phyloP scores from a whole-genome alignment of 768 basidiomycete genomes.

The Serendipita sp. region DNA sequence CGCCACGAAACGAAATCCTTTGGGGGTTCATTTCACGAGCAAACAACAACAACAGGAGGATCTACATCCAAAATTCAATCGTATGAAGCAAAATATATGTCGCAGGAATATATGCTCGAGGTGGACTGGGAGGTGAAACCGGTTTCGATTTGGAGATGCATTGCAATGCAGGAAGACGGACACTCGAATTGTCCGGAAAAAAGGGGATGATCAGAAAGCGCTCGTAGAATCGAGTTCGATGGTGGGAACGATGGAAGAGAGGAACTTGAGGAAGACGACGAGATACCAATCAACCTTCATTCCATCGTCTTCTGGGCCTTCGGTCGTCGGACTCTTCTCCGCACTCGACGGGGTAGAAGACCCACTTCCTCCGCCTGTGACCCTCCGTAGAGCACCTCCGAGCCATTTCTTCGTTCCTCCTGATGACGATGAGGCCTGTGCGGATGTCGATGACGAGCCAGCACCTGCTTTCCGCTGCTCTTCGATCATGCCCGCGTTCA shows the following conservation, averaged over 20 bases:
- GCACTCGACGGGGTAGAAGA: slow-evolving; percentile 27
- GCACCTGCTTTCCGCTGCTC: slow-evolving; percentile 62
- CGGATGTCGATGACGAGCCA: slow-evolving; percentile 17
- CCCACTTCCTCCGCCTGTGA: slow-evolving; percentile 33
- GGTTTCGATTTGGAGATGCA: not conserved
- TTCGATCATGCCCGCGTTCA: slow-evolving; percentile 79
- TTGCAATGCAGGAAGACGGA: not conserved
- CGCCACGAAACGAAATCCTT: too few relatives aligned
- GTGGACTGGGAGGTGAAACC: not conserved
- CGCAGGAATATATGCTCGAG: not conserved
- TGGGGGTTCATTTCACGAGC: not conserved
- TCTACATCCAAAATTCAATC: not conserved
- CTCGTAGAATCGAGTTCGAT: slow-evolving; percentile 95
- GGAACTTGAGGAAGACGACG: slow-evolving; percentile 98
- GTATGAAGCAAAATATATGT: slow-evolving; percentile 4
- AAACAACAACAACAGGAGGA: not conserved
- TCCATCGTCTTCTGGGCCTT: slow-evolving; percentile 51
- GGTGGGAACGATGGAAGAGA: slow-evolving; percentile 94
- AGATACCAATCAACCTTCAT: slow-evolving; percentile 97
- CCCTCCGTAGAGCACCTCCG: slow-evolving; percentile 45
- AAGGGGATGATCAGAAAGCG: slow-evolving; percentile 17
- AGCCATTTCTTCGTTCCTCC: slow-evolving; percentile 62
- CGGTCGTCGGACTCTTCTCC: slow-evolving; percentile 20
- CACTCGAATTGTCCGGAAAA: not conserved
- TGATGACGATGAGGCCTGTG: slow-evolving; percentile 28